A percentile compares a stretch with the other conserved stretches of the same genome.
phyloP scores from a whole-genome alignment of 2,329 filamentous ascomycete species.

The Alternaria arborescens region DNA sequence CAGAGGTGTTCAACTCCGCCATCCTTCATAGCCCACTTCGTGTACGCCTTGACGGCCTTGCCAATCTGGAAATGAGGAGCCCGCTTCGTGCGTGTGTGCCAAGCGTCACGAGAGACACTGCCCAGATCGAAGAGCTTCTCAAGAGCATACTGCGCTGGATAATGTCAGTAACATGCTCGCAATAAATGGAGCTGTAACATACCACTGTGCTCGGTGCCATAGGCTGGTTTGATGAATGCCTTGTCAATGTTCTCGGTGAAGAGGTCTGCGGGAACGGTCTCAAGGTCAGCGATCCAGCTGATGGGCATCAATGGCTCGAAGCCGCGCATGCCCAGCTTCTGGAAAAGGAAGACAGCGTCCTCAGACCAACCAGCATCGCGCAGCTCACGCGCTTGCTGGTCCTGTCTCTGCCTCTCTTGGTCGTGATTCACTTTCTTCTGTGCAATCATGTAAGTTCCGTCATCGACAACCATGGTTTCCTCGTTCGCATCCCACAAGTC shows the following conservation, averaged over 20 bases:
- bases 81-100: constrained; percentile 50
- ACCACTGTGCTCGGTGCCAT: constrained; percentile 58
- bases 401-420: constrained; percentile 34
- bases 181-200: constrained; percentile 11
- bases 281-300: constrained; percentile 63
- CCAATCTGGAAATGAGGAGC: constrained; percentile 52
- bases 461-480: constrained; percentile 47
- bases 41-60: constrained; percentile 57
- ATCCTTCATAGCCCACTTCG: constrained; percentile 64
- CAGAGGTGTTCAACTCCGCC: constrained; percentile 51
- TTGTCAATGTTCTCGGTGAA: constrained; percentile 57
- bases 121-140: constrained; percentile 60
- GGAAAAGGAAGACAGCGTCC: constrained; percentile 62
- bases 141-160: constrained; percentile 60
- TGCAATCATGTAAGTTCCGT: constrained; percentile 38
- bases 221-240: constrained; percentile 58
- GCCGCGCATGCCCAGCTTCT: constrained; percentile 63
- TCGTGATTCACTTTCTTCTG: constrained; percentile 35
- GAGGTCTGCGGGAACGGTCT: constrained; percentile 61
- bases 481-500: constrained; percentile 49
- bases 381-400: constrained; percentile 44
- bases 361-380: constrained; percentile 59
- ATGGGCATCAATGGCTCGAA: constrained; percentile 64
- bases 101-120: constrained; percentile 61
- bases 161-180: constrained; percentile 17